Conservation (phyloP, 2,329 filamentous ascomycete genomes). For the Epichloe uncinata region DNA sequence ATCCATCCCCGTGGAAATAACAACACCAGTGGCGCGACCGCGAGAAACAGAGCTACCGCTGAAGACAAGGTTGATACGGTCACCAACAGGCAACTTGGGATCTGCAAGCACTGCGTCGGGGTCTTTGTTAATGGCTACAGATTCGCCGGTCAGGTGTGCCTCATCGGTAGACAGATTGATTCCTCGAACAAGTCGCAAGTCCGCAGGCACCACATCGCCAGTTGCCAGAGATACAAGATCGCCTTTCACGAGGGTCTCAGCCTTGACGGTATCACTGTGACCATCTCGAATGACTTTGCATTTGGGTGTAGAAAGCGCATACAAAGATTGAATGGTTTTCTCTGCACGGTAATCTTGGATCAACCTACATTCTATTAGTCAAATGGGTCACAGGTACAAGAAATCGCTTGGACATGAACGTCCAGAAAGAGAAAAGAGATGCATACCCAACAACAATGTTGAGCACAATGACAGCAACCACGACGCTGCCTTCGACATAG, state of each 20-base stretch:
- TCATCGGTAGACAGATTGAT: constrained; percentile 69
- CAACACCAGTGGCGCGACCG: constrained; percentile 55
- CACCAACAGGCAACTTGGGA: constrained; percentile 47
- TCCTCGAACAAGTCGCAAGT: constrained; percentile 49
- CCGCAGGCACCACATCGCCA: constrained; percentile 58
- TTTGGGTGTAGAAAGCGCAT: constrained; percentile 43
- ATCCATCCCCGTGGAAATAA: constrained; percentile 56
- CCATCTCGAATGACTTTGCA: constrained; percentile 45
- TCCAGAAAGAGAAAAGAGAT: not conserved
- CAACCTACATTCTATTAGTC: constrained; percentile 24
- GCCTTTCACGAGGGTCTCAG: constrained; percentile 47
- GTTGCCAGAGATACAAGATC: constrained; percentile 50
- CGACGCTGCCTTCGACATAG: constrained; percentile 50
- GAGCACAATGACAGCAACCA: constrained; percentile 50
- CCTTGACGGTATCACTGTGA: constrained; percentile 36
- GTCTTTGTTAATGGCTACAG: constrained; percentile 53
- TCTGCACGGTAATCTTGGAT: constrained; percentile 49
- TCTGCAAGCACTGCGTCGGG: constrained; percentile 41
- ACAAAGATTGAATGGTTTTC: constrained; percentile 47
- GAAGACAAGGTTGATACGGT: constrained; percentile 58
- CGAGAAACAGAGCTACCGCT: constrained; percentile 60
- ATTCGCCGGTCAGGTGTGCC: constrained; percentile 61
- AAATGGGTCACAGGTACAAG: not conserved
- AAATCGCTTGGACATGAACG: not conserved
- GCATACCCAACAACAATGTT: constrained; percentile 54